These are phyloP conservation scores for Colletotrichum sp. DNA, from an alignment of 2,329 filamentous ascomycete genomes.

Conservation along the genomic window DNA sequence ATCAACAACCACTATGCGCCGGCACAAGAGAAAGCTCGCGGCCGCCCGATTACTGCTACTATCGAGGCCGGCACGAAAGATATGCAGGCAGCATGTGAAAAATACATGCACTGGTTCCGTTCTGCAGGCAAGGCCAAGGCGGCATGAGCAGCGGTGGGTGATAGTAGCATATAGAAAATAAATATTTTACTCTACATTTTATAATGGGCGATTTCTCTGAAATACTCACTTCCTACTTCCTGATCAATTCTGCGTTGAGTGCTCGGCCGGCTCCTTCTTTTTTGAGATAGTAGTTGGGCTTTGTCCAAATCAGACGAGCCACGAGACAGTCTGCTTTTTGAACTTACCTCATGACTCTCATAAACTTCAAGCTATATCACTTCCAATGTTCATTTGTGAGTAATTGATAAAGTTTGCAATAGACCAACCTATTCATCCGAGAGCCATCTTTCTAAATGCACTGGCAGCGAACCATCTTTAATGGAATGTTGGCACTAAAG, in stretches of 20 bases:
- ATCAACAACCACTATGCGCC: slow-evolving; percentile 53
- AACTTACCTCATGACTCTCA: neutral
- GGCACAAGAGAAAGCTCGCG: slow-evolving; percentile 49
- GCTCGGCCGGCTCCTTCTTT: neutral
- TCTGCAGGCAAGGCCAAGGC: neutral
- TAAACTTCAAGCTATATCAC: neutral
- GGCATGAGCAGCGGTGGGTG: neutral
- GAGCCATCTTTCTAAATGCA: neutral
- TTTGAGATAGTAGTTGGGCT: accelerated
- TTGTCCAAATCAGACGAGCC: neutral
- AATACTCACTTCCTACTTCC: neutral
- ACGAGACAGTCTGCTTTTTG: neutral
- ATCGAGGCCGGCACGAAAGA: slow-evolving; percentile 35
- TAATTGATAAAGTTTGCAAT: neutral
- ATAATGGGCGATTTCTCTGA: neutral
- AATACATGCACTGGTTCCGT: neutral
- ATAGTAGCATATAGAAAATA: neutral
- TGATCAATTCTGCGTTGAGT: neutral
- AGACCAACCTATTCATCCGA: accelerated
- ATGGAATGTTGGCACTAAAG: neutral
- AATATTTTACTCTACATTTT: neutral
- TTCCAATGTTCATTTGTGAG: accelerated
- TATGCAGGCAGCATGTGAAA: neutral
- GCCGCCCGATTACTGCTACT: slow-evolving; percentile 49
- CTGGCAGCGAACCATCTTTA: neutral